Evolutionary conservation across 768 basidiomycete species (phyloP).

Genomic region (Coprinopsis marcescibilis): DNA sequence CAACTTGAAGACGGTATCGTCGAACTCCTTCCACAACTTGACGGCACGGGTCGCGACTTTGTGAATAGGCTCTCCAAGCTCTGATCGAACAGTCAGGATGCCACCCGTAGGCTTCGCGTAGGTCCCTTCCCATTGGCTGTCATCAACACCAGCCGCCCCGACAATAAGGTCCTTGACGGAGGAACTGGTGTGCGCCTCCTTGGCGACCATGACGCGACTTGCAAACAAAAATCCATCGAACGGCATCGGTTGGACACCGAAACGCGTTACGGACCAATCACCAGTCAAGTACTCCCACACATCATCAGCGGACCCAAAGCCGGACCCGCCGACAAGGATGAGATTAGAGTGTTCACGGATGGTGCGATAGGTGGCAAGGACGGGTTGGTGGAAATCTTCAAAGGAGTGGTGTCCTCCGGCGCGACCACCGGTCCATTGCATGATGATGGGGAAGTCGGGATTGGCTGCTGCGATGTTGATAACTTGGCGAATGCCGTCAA

Average conservation of each 20-base stretch:
- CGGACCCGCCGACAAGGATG: conserved; percentile 86
- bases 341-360: conserved; percentile 91
- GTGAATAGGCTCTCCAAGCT: conserved; percentile 98
- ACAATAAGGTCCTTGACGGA: conserved; percentile 97
- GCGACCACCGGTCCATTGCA: conserved; percentile 99
- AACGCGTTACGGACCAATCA: conserved; percentile 84
- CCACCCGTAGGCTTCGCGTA: conserved; percentile 94
- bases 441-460: conserved; percentile 93
- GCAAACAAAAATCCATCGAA: conserved; percentile 97
- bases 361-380: conserved; percentile 81
- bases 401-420: conserved; percentile 98
- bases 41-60: conserved; percentile 97
- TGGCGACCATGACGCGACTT: conserved; percentile 97
- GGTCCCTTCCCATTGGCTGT: conserved; percentile 90
- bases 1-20: conserved; percentile 91
- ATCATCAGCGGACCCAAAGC: conserved; percentile 92
- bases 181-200: conserved; percentile 92
- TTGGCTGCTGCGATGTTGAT: conserved; percentile 92
- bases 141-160: conserved; percentile 86
- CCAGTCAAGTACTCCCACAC: conserved; percentile 96
- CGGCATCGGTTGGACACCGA: conserved; percentile 90
- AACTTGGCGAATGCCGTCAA: conserved; percentile 96
- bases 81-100: conserved; percentile 93
- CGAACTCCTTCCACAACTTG: conserved; percentile 99
- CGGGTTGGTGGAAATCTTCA: conserved; percentile 97